phyloP scores from a whole-genome alignment of 208 protist genomes.

The Leishmania tarentolae region DNA sequence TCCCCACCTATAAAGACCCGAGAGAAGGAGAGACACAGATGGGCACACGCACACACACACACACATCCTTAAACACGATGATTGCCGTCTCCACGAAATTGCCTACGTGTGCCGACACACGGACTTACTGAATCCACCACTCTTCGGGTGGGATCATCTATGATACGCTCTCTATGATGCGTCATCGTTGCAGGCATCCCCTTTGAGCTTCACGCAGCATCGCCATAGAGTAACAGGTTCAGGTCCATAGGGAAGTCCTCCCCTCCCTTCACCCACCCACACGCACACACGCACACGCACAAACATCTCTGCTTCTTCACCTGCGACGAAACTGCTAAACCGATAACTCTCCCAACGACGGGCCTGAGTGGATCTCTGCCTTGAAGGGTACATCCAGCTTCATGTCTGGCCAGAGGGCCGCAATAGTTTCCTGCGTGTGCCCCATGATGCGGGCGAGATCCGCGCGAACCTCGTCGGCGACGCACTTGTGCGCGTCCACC shows the following conservation, averaged over 20 bases:
- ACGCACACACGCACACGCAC: not conserved
- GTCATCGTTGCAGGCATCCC: not conserved
- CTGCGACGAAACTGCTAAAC: not conserved
- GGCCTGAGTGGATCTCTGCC: conserved; percentile 75
- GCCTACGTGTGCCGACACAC: not conserved
- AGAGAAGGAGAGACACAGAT: not conserved
- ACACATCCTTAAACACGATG: not conserved
- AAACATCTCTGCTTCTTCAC: not conserved
- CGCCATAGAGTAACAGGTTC: not conserved
- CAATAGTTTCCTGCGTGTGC: conserved; percentile 73
- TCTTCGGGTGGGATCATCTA: not conserved
- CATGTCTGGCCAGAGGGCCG: conserved; percentile 82
- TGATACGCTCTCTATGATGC: conserved; percentile 1
- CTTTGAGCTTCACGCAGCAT: not conserved
- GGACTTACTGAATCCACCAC: not conserved
- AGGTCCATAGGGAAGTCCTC: too few species aligned
- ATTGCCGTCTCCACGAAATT: too few species aligned
- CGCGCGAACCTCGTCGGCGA: conserved; percentile 73
- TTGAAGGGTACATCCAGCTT: conserved; percentile 88
- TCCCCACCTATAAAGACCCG: not conserved
- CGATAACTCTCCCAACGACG: conserved; percentile 71
- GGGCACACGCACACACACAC: not conserved
- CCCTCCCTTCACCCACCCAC: too few species aligned
- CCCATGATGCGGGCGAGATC: conserved; percentile 76
- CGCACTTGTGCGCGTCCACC: conserved; percentile 85